phyloP scores from a whole-genome alignment of 306 rosid genomes.

The Adenanthera pavonina region DNA sequence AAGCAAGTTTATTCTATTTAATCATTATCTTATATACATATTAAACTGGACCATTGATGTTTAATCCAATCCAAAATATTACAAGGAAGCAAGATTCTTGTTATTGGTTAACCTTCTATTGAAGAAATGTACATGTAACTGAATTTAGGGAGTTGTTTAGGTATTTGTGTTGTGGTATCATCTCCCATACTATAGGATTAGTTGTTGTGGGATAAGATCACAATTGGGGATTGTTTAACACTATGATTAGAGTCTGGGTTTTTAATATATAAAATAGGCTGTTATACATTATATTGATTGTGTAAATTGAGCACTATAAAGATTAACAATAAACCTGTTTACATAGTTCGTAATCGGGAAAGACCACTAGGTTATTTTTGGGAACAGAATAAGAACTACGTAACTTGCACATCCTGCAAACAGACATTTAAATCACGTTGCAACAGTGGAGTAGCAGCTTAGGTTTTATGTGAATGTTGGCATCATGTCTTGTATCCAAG shows the following conservation, averaged over 20 bases:
- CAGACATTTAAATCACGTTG: slow-evolving; percentile 43
- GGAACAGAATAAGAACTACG: slow-evolving; percentile 20
- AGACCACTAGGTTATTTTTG: slow-evolving; percentile 2
- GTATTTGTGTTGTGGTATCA: slow-evolving; percentile 5
- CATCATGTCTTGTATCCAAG: slow-evolving; percentile 34
- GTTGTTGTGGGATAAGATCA: slow-evolving; percentile 17
- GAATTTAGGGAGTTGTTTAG: slow-evolving; percentile 3
- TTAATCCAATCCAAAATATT: slow-evolving; percentile 15
- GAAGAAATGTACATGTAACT: slow-evolving; percentile 11
- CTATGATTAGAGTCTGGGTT: neutral
- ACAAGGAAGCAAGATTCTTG: slow-evolving; percentile 6
- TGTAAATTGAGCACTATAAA: slow-evolving; percentile 12
- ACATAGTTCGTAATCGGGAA: slow-evolving; percentile 23
- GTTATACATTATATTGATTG: slow-evolving; percentile 1
- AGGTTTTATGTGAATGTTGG: slow-evolving; percentile 30
- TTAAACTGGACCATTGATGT: slow-evolving; percentile 1
- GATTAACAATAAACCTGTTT: slow-evolving; percentile 6
- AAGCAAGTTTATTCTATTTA: neutral
- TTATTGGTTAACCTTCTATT: slow-evolving; percentile 14
- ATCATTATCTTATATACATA: neutral
- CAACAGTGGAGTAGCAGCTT: slow-evolving; percentile 43
- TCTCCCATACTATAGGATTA: slow-evolving; percentile 18
- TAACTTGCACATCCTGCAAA: slow-evolving; percentile 36
- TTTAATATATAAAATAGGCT: slow-evolving; percentile 26
- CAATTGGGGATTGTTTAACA: slow-evolving; percentile 18